These are phyloP conservation scores for Beauveria pseudobassiana DNA, from an alignment of 2,329 filamentous ascomycete genomes.

Conservation along the genomic window DNA sequence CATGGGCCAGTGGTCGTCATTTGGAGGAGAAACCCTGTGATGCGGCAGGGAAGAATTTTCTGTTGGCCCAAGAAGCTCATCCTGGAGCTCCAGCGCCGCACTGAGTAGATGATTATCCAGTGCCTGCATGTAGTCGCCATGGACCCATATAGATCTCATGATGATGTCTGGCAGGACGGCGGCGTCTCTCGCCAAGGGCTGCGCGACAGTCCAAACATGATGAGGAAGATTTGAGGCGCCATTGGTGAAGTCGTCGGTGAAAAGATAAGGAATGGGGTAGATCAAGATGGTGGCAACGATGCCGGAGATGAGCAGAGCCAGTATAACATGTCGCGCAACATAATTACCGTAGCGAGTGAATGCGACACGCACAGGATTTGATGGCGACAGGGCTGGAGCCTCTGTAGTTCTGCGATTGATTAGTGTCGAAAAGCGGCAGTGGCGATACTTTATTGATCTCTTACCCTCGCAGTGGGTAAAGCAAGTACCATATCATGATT, in stretches of 20 bases:
- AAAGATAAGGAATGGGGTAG: slow-evolving; percentile 70
- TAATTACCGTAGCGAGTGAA: slow-evolving; percentile 65
- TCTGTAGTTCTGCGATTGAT: slow-evolving; percentile 56
- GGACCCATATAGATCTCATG: slow-evolving; percentile 76
- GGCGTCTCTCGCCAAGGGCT: slow-evolving; percentile 48
- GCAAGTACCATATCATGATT: slow-evolving; percentile 66
- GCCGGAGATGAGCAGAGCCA: slow-evolving; percentile 67
- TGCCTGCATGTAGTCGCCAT: slow-evolving; percentile 73
- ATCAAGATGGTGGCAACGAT: slow-evolving; percentile 61
- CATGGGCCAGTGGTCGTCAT: slow-evolving; percentile 29
- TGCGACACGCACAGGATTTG: slow-evolving; percentile 56
- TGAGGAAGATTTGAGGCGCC: slow-evolving; percentile 65
- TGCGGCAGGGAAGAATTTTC: slow-evolving; percentile 42
- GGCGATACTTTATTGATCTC: slow-evolving; percentile 25
- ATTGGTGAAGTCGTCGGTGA: slow-evolving; percentile 63
- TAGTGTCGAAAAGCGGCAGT: slow-evolving; percentile 8
- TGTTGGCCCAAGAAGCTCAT: slow-evolving; percentile 58
- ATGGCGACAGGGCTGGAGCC: slow-evolving; percentile 56
- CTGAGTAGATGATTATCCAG: slow-evolving; percentile 58
- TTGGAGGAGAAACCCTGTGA: slow-evolving; percentile 20
- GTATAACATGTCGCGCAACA: slow-evolving; percentile 65
- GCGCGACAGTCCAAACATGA: slow-evolving; percentile 74
- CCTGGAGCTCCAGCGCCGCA: slow-evolving; percentile 61
- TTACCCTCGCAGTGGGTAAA: slow-evolving; percentile 71
- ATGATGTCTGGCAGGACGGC: slow-evolving; percentile 59